Base-by-base conservation (phyloP, 805 yeast genomes). In the Myxozyma lipomycoides region DNA sequence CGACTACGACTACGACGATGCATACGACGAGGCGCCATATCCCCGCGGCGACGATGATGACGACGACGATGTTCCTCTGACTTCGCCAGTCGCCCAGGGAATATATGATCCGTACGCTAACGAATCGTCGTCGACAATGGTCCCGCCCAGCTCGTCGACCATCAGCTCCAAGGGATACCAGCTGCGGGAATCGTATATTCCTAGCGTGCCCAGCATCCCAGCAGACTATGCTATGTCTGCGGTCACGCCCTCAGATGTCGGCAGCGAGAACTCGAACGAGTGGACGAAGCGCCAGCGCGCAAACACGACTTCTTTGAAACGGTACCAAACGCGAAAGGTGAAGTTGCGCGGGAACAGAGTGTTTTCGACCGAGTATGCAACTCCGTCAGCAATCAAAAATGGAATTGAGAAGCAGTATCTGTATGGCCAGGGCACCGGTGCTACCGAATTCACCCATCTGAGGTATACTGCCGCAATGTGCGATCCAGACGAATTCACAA, bases 401-500 rank as follows among this genome's bases (percentile, higher is more conserved):
- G 66, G 72, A 1, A 60, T 68, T 25, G 62, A 69, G 37, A 64
- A 69, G 5, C 48, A 63, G 58, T 66, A 70, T 55, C 32, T 7
- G 32, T 7, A 28, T 12, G 32, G 32, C 12, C 57, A 62, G n/a
- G 58, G 52, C 25, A 17, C 36, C 22, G 65, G 72, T 3, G 51
- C 66, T 24, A 67, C 68, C 9, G 84, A 80, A 63, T 80, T 80
- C 64, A 72, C 80, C 15, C 81, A 78, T 60, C 72, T 80, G 79
- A 67, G 83, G 57, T 80, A 62, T 35, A 73, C 77, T 1, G 86
- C 86, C 2, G 86, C 82, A 4, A 81, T 84, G 1, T 77, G 81
- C 62, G 84, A 83, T n/a, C 86, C 86, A 3, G 81, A 81, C 40
- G 81, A 81, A 51, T 81, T 81, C 65, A 71, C 72, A 52, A 67